Percentiles rank a stretch among this genome's conserved stretches.
Conservation (phyloP, 495 filamentous ascomycete species). For the Lasiosphaeria ovina region DNA sequence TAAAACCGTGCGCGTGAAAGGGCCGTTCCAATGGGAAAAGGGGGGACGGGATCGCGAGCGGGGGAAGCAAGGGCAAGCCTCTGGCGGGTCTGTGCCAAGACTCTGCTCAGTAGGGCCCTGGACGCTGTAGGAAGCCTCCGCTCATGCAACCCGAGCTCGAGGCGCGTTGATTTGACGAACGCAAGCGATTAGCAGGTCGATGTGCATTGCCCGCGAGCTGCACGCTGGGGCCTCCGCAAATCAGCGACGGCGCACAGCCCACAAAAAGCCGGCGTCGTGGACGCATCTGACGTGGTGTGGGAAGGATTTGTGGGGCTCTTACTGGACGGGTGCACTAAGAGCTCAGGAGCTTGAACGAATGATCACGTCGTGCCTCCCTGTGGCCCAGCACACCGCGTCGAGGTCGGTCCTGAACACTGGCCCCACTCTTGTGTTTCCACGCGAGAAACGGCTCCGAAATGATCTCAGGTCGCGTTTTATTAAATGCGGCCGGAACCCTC, state of each 20-base stretch:
- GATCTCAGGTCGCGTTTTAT: constrained; percentile 9
- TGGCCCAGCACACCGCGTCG: constrained; percentile 10
- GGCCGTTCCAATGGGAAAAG: constrained; percentile 19
- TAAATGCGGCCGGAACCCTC: constrained; percentile 1
- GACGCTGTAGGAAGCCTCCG: background rate
- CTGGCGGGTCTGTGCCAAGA: background rate
- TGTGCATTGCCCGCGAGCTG: constrained; percentile 2
- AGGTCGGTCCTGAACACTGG: constrained; percentile 1
- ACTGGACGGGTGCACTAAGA: constrained; percentile 8
- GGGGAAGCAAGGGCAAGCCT: constrained; percentile 6
- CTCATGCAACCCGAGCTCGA: constrained; percentile 18
- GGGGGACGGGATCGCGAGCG: constrained; percentile 11
- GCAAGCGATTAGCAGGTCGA: constrained; percentile 7
- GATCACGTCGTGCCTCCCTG: constrained; percentile 17
- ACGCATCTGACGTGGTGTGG: constrained; percentile 14
- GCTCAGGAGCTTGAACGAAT: constrained; percentile 11
- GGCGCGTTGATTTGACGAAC: constrained; percentile 14
- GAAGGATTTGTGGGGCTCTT: constrained; percentile 3
- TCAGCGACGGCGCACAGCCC: constrained; percentile 13
- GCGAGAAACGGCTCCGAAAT: constrained; percentile 7
- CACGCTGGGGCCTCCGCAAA: constrained; percentile 10
- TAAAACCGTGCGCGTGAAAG: constrained; percentile 34
- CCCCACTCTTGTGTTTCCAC: constrained; percentile 4
- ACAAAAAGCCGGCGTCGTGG: background rate
- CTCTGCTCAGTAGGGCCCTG: background rate